These are phyloP conservation scores for Prunus persica DNA, from an alignment of 306 rosid species.

Conservation along the genomic window Prunus_persica_NCBIv2 NC_034012.1:13902501-13903000, in stretches of 20 bases:
- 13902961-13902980: too few species aligned
- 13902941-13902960: too few species aligned
- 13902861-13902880: too few species aligned
- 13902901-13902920: too few species aligned
- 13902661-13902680: background rate
- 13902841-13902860: too few species aligned
- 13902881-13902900: too few species aligned
- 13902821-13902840: background rate
- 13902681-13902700: constrained; percentile 3
- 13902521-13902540: background rate
- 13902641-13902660: background rate
- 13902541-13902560: background rate
- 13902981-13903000: too few species aligned
- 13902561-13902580: constrained; percentile 5
- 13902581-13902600: constrained; percentile 5
- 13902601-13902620: constrained; percentile 2
- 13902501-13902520: constrained; percentile 41
- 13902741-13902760: background rate
- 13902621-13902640: background rate
- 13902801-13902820: background rate
- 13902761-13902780: background rate
- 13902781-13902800: background rate
- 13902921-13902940: too few species aligned
- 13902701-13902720: background rate
- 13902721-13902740: background rate